Percentiles rank a stretch among this genome's conserved stretches.
Conservation (phyloP, 371 early-diverging fungal species). For the Smittium mucronatum region DNA sequence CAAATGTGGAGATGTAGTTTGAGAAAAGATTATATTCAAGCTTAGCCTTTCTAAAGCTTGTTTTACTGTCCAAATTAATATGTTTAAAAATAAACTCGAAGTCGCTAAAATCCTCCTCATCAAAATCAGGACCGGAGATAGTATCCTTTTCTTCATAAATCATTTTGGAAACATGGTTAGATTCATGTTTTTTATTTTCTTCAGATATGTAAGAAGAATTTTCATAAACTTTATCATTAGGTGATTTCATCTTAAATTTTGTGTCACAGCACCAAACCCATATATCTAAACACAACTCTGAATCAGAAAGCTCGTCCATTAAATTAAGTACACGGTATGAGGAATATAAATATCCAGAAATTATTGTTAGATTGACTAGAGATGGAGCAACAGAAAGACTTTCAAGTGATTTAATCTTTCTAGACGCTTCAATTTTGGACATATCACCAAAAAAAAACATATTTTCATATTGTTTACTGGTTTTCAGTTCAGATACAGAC, state of each 20-base stretch:
- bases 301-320: neutral
- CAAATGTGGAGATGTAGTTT: neutral
- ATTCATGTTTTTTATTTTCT: neutral
- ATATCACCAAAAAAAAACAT: neutral
- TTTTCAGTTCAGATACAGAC: neutral
- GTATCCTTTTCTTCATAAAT: neutral
- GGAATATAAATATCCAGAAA: conserved; percentile 10
- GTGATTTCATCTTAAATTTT: neutral
- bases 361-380: neutral
- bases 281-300: conserved; percentile 6
- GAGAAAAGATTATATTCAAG: neutral
- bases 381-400: neutral
- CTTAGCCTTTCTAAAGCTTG: neutral
- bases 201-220: neutral
- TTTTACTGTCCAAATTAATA: neutral
- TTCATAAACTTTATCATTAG: neutral
- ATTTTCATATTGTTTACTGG: neutral
- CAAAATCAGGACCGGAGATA: neutral
- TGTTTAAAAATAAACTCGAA: neutral
- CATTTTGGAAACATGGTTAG: neutral
- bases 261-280: conserved; percentile 5
- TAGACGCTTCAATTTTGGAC: neutral
- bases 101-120: neutral
- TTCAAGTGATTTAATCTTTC: neutral
- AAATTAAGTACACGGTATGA: neutral